A percentile compares a stretch with the other conserved stretches of the same genome.
These are phyloP conservation scores for Dentipellis sp. DNA, from an alignment of 768 basidiomycete species.

Conservation along the genomic window DNA sequence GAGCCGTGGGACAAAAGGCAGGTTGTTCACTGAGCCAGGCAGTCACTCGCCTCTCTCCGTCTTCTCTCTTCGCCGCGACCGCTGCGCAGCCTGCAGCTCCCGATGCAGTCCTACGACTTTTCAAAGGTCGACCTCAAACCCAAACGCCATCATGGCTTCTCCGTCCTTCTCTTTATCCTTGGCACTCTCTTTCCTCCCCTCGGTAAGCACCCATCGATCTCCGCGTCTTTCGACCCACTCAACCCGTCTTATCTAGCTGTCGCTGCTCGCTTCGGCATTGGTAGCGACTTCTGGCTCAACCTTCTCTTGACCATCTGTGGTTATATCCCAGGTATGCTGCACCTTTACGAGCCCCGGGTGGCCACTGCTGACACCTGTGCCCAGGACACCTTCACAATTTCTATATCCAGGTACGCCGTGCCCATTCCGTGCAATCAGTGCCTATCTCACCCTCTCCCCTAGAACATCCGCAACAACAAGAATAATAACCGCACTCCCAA, in stretches of 20 bases:
- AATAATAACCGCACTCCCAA: slow-evolving; percentile 89
- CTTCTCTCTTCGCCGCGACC: too few relatives aligned
- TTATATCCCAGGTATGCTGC: slow-evolving; percentile 68
- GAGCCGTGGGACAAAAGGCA: not conserved
- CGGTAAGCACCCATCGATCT: slow-evolving; percentile 36
- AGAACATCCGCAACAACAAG: slow-evolving; percentile 97
- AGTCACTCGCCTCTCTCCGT: not conserved
- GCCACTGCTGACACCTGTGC: too few relatives aligned
- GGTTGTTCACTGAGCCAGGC: not conserved
- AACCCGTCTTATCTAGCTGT: slow-evolving; percentile 49
- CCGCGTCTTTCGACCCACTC: not conserved
- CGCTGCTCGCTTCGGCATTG: slow-evolving; percentile 87
- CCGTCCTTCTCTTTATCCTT: slow-evolving; percentile 72
- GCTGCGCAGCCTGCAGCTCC: not conserved
- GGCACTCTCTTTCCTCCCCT: slow-evolving; percentile 91
- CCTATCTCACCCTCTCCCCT: not conserved
- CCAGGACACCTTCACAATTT: slow-evolving; percentile 88
- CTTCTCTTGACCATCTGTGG: slow-evolving; percentile 81
- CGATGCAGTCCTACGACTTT: not conserved
- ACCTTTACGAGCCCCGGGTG: not conserved
- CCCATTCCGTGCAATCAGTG: not conserved
- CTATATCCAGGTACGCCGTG: slow-evolving; percentile 45
- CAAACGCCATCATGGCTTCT: slow-evolving; percentile 60
- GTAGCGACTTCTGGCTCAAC: slow-evolving; percentile 87
- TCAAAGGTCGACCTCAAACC: not conserved